phyloP scores from a whole-genome alignment of 2,329 filamentous ascomycete genomes.

The Ophiostoma piceae region DNA sequence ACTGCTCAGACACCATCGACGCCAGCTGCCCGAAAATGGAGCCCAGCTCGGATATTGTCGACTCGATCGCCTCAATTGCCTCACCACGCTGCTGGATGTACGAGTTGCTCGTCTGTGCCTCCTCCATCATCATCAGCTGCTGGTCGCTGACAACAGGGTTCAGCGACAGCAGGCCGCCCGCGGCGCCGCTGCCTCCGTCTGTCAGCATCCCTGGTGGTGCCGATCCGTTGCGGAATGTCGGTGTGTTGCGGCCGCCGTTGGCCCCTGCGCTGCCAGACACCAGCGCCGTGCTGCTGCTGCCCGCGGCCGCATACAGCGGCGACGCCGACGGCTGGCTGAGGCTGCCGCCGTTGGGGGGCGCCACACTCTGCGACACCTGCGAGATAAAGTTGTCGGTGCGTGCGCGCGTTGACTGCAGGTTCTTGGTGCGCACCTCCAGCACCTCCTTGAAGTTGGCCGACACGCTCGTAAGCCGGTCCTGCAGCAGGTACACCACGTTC shows the following conservation, averaged over 20 bases:
- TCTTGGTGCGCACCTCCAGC: conserved; percentile 91
- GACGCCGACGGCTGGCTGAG: conserved; percentile 58
- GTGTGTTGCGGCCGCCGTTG: conserved; percentile 25
- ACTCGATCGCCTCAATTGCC: conserved; percentile 94
- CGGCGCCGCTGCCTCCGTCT: conserved; percentile 35
- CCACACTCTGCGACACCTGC: conserved; percentile 70
- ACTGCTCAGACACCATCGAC: conserved; percentile 95
- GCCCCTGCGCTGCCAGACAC: neutral
- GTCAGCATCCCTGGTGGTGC: conserved; percentile 22
- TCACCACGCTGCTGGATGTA: conserved; percentile 93
- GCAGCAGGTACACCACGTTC: conserved; percentile 87
- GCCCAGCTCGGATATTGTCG: conserved; percentile 87
- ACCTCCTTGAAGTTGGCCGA: conserved; percentile 96
- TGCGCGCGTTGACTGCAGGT: conserved; percentile 88
- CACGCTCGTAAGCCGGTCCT: conserved; percentile 88
- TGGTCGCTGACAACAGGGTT: conserved; percentile 76
- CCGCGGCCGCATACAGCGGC: conserved; percentile 72
- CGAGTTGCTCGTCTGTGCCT: conserved; percentile 74
- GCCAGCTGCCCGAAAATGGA: conserved; percentile 58
- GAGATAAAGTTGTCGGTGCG: conserved; percentile 96
- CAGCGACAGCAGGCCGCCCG: conserved; percentile 71
- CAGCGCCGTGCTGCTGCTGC: conserved; percentile 31
- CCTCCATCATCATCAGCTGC: conserved; percentile 88
- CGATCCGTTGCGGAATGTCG: conserved; percentile 23
- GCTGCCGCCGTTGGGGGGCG: conserved; percentile 8